Conservation (phyloP, 1,284 basidiomycete species). For the Melanopsichium pennsylvanicum region DNA sequence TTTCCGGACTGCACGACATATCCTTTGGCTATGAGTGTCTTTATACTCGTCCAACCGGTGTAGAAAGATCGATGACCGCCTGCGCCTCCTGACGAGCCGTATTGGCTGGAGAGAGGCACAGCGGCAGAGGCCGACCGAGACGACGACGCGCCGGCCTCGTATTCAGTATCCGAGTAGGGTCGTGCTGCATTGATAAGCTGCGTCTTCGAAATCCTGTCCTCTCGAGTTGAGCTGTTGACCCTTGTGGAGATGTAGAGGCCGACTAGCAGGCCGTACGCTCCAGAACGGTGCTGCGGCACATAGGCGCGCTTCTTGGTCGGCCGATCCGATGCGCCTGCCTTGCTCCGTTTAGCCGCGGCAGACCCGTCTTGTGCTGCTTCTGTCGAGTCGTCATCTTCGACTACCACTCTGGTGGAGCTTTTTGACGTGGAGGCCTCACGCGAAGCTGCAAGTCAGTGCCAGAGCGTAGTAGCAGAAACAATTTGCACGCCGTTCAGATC, state of each 20-base stretch:
- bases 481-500: no score
- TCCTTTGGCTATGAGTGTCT: constrained; percentile 62
- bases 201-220: constrained; percentile 45
- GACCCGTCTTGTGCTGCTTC: not conserved
- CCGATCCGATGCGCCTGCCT: constrained; percentile 14
- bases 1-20: constrained; percentile 62
- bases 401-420: not conserved
- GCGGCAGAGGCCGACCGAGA: constrained; percentile 34
- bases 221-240: constrained; percentile 2
- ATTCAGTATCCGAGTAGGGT: constrained; percentile 59
- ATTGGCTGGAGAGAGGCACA: constrained; percentile 25
- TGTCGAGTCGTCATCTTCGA: not conserved
- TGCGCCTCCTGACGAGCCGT: constrained; percentile 8
- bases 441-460: not conserved
- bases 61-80: constrained; percentile 43
- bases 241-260: constrained; percentile 48
- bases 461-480: no score
- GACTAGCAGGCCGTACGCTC: constrained; percentile 61
- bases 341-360: constrained; percentile 9
- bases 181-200: constrained; percentile 58
- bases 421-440: constrained; percentile 12
- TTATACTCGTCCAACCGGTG: constrained; percentile 64
- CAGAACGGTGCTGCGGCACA: constrained; percentile 58
- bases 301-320: constrained; percentile 50
- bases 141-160: constrained; percentile 36